Evolutionary conservation across 495 filamentous ascomycete genomes (phyloP).

Genomic region (Neurospora sp.): DNA sequence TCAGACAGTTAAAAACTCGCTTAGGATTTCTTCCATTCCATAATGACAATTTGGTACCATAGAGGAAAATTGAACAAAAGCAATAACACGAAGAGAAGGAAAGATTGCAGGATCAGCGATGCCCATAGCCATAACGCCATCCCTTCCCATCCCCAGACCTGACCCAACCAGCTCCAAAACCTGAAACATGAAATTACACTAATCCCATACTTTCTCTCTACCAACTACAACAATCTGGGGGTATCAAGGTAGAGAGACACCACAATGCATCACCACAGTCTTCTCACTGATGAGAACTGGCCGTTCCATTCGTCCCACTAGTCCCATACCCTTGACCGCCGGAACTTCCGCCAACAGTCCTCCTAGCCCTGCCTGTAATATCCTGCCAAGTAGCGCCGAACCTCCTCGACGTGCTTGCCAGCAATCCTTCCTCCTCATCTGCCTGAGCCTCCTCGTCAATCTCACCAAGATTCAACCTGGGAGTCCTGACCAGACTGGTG

Average conservation of each 20-base stretch:
- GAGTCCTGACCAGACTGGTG: conserved; percentile 67
- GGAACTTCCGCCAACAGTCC: neutral
- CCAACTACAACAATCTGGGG: neutral
- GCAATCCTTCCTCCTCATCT: conserved; percentile 88
- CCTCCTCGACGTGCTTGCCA: conserved; percentile 68
- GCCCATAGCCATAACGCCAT: neutral
- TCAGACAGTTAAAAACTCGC: neutral
- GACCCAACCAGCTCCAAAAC: neutral
- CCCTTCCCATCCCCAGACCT: neutral
- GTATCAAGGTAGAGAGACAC: neutral
- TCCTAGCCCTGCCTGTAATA: conserved; percentile 46
- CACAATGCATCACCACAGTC: neutral
- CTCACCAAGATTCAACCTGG: conserved; percentile 60
- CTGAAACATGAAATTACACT: neutral
- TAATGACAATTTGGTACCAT: neutral
- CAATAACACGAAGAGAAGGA: neutral
- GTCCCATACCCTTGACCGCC: conserved; percentile 9
- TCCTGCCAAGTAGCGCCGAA: conserved; percentile 85
- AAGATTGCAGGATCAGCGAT: neutral
- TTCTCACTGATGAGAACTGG: neutral
- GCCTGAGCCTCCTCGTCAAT: conserved; percentile 82
- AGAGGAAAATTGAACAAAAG: neutral
- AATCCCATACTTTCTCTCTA: neutral
- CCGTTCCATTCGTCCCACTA: conserved; percentile 2
- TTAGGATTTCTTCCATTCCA: neutral